A percentile compares a stretch with the other conserved stretches of the same genome.
Conservation (phyloP, 306 rosid genomes). For the Medicago truncatula region DNA sequence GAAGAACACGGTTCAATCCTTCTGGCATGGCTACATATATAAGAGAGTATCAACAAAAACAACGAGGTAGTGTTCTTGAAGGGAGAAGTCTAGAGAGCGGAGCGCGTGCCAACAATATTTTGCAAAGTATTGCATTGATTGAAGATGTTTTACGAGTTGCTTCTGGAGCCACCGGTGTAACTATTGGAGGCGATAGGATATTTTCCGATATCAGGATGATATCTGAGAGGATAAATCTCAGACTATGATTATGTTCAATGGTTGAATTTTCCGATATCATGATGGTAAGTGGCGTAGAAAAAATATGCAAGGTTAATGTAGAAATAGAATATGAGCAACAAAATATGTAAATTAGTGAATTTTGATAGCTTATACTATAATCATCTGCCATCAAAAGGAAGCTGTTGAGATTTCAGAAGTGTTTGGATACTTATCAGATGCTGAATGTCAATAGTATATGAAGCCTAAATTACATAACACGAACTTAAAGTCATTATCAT, state of each 20-base stretch:
- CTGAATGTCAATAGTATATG: constrained; percentile 4
- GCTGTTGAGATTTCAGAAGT: constrained; percentile 8
- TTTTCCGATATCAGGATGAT: constrained; percentile 63
- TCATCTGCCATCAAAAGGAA: constrained; percentile 3
- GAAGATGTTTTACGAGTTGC: constrained; percentile 73
- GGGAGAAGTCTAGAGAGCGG: constrained; percentile 63
- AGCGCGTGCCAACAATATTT: constrained; percentile 58
- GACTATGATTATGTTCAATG: constrained; percentile 39
- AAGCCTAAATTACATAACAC: constrained; percentile 6
- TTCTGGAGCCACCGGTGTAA: constrained; percentile 62
- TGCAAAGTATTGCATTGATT: constrained; percentile 66
- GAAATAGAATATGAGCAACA: constrained; percentile 25
- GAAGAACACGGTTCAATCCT: constrained; percentile 82
- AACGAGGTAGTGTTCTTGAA: constrained; percentile 54
- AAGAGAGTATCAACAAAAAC: constrained; percentile 69
- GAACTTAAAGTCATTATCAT: neutral
- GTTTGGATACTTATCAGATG: neutral
- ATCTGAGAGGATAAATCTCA: constrained; percentile 62
- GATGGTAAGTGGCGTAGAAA: constrained; percentile 8
- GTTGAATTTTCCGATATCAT: constrained; percentile 2
- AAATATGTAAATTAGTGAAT: constrained; percentile 21
- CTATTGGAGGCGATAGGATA: constrained; percentile 75
- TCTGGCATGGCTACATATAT: constrained; percentile 57
- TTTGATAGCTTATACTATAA: constrained; percentile 17
- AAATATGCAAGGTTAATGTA: constrained; percentile 24